These are phyloP conservation scores for Microdochium bolleyi DNA, from an alignment of 2,329 filamentous ascomycete genomes.

Conservation along the genomic window DNA sequence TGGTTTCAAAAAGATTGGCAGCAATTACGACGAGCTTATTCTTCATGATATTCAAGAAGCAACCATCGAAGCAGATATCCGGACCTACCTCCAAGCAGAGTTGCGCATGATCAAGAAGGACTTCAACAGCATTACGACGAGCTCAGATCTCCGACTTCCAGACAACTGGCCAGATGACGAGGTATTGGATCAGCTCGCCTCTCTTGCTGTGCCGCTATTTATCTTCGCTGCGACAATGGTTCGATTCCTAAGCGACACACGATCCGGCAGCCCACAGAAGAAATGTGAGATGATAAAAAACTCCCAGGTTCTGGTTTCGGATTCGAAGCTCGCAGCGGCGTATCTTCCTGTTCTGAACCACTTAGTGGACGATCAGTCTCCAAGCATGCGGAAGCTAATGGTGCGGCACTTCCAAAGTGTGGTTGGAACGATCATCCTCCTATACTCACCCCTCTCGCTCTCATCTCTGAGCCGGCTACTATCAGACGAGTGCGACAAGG, in stretches of 20 bases:
- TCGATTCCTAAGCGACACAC: constrained; percentile 14
- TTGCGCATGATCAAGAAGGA: constrained; percentile 18
- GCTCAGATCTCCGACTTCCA: constrained; percentile 7
- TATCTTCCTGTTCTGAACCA: constrained; percentile 13
- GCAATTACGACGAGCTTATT: constrained; percentile 18
- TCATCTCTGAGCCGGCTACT: constrained; percentile 18
- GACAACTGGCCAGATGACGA: background rate
- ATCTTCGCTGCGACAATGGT: constrained; percentile 23
- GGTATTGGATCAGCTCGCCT: constrained; percentile 10
- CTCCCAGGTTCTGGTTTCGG: constrained; percentile 5
- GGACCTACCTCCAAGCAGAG: constrained; percentile 19
- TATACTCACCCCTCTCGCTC: constrained; percentile 16
- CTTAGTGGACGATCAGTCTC: constrained; percentile 3
- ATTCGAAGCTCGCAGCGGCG: constrained; percentile 8
- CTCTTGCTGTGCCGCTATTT: constrained; percentile 23
- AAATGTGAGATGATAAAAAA: constrained; percentile 15
- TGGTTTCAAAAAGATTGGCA: constrained; percentile 21
- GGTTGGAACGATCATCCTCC: constrained; percentile 8
- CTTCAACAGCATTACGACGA: constrained; percentile 7
- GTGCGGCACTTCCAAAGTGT: constrained; percentile 1
- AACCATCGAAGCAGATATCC: constrained; percentile 27
- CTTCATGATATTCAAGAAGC: constrained; percentile 25
- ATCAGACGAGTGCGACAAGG: background rate
- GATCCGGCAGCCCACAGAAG: constrained; percentile 7
- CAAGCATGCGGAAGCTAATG: constrained; percentile 2